Evolutionary conservation across 352 stramenopile species (phyloP).

Genomic region (Pythium graminicola): DNA sequence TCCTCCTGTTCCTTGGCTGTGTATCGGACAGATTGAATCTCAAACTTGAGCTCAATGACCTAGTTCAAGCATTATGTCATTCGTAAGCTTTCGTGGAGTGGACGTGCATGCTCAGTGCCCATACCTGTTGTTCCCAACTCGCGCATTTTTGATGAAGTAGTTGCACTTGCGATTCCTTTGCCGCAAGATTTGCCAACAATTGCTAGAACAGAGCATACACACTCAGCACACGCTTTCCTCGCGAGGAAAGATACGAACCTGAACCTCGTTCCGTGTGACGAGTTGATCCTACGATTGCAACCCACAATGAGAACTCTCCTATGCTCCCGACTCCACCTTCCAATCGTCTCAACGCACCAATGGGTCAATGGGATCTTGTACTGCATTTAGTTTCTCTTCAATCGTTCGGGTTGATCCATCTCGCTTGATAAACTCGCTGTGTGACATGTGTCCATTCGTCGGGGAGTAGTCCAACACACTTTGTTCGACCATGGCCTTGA

Average conservation of each 20-base stretch:
- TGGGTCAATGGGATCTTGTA: constrained; percentile 1
- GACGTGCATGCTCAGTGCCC: neutral
- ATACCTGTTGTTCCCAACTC: constrained; percentile 40
- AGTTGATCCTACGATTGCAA: constrained; percentile 12
- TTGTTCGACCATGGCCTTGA: constrained; percentile 33
- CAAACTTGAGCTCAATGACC: constrained; percentile 48
- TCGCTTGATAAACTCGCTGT: neutral
- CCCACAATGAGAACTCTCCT: neutral
- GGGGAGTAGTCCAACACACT: neutral
- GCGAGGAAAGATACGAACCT: neutral
- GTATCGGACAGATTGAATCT: constrained; percentile 37
- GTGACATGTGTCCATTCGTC: neutral
- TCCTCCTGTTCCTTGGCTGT: constrained; percentile 28
- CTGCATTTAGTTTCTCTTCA: neutral
- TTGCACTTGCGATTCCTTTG: constrained; percentile 38
- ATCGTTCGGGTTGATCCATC: constrained; percentile 1
- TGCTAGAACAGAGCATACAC: constrained; percentile 5
- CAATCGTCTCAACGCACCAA: constrained; percentile 1
- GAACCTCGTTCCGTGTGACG: constrained; percentile 17
- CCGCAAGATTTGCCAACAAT: constrained; percentile 24
- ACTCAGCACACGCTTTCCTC: neutral
- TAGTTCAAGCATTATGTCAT: neutral
- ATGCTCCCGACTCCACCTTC: neutral
- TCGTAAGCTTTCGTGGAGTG: neutral
- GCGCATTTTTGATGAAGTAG: constrained; percentile 32